Evolutionary conservation across 1,139 yeast species (phyloP).

Genomic region (Taphrina confusa): DNA sequence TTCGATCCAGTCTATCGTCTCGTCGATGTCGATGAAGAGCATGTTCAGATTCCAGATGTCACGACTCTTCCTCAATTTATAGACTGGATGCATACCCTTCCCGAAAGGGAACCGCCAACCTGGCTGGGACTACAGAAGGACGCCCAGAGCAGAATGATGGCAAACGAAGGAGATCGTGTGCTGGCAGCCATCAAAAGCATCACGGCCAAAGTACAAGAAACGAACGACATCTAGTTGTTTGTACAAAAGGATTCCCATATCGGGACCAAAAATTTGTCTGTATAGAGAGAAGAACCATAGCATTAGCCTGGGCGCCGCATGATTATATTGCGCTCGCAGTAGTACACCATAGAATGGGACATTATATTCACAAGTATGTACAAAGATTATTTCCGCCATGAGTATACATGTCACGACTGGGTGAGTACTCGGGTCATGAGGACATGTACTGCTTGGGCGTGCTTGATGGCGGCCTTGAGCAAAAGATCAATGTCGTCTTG

Average conservation of each 20-base stretch:
- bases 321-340: not conserved
- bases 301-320: conserved; percentile 1
- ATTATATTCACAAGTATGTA: not conserved
- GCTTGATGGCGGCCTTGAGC: not conserved
- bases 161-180: conserved; percentile 40
- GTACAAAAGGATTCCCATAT: no score
- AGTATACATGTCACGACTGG: not conserved
- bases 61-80: conserved; percentile 48
- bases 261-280: no score
- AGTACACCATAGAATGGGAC: not conserved
- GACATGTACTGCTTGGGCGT: not conserved
- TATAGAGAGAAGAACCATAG: no score
- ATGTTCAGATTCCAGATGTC: conserved; percentile 56
- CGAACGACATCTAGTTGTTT: not conserved
- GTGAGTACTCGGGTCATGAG: not conserved
- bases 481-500: not conserved
- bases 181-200: not conserved
- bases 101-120: conserved; percentile 59
- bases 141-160: conserved; percentile 49
- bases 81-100: conserved; percentile 59
- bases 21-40: conserved; percentile 43
- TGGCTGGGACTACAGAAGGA: conserved; percentile 64
- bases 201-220: not conserved
- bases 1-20: conserved; percentile 49
- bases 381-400: not conserved